phyloP scores from a whole-genome alignment of 768 basidiomycete species.

The Mycena pura region DNA sequence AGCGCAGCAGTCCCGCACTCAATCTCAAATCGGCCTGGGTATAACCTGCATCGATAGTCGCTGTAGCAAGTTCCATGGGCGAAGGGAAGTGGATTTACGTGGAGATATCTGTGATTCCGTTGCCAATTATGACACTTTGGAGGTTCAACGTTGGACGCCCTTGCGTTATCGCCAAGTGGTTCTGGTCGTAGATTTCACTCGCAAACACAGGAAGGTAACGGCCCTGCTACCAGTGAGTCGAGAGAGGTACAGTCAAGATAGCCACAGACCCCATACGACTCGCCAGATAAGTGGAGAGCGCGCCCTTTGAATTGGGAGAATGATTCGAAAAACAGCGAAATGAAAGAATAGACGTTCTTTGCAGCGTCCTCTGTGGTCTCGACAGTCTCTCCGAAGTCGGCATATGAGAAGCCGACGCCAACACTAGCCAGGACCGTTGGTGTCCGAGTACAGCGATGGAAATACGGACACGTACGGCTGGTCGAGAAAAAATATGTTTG shows the following conservation, averaged over 20 bases:
- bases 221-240: conserved; percentile 49
- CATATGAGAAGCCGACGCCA: conserved; percentile 76
- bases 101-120: conserved; percentile 54
- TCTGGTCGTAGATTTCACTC: conserved; percentile 77
- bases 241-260: background rate
- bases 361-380: conserved; percentile 85
- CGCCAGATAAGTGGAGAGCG: conserved; percentile 75
- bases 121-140: conserved; percentile 74
- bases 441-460: background rate
- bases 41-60: conserved; percentile 43
- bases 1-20: conserved; percentile 58
- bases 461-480: conserved; percentile 52
- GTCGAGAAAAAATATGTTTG: conserved; percentile 76
- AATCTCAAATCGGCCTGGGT: conserved; percentile 55
- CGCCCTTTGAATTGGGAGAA: conserved; percentile 76
- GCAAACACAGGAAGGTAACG: conserved; percentile 80
- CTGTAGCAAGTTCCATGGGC: background rate
- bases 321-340: conserved; percentile 80
- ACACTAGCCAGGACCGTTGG: conserved; percentile 45
- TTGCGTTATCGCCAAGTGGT: conserved; percentile 59
- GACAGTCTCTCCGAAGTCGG: conserved; percentile 70
- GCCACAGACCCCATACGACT: conserved; percentile 73
- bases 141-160: conserved; percentile 71
- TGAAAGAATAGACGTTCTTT: conserved; percentile 75
- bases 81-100: conserved; percentile 34